phyloP scores from a whole-genome alignment of 495 filamentous ascomycete genomes.

The Aspergillus carlsbadensis region DNA sequence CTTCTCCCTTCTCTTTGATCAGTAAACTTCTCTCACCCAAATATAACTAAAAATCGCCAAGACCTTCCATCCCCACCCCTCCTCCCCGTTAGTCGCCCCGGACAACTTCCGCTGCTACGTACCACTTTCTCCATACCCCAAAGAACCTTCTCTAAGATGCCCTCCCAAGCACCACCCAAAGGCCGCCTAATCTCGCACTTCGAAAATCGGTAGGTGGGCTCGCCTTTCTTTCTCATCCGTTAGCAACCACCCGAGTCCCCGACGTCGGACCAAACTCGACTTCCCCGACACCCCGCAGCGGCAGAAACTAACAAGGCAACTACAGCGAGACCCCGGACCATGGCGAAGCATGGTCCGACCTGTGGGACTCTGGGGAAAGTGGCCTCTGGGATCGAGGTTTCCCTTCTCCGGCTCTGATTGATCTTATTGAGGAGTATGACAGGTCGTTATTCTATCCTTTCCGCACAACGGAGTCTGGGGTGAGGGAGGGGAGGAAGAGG shows the following conservation, averaged over 20 bases:
- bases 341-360: slow-evolving; percentile 30
- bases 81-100: background rate
- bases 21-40: too few species aligned
- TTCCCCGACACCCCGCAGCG: background rate
- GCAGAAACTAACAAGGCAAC: too few species aligned
- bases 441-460: slow-evolving; percentile 21
- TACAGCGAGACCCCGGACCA: slow-evolving; percentile 16
- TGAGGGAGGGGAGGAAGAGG: slow-evolving; percentile 24
- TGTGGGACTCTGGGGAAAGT: slow-evolving; percentile 38
- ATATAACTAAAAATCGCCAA: too few species aligned
- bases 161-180: background rate
- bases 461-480: slow-evolving; percentile 4
- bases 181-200: slow-evolving; percentile 6
- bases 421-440: slow-evolving; percentile 36
- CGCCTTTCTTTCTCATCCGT: background rate
- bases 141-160: background rate
- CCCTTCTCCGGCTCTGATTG: slow-evolving; percentile 42
- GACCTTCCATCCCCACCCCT: too few species aligned
- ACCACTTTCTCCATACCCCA: background rate
- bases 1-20: too few species aligned
- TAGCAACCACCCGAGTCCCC: too few species aligned
- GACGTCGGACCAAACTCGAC: too few species aligned
- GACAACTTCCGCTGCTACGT: background rate
- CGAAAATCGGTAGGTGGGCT: background rate
- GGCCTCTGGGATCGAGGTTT: slow-evolving; percentile 44